phyloP scores from a whole-genome alignment of 352 stramenopile genomes.

The Globisporangium canariense region DNA sequence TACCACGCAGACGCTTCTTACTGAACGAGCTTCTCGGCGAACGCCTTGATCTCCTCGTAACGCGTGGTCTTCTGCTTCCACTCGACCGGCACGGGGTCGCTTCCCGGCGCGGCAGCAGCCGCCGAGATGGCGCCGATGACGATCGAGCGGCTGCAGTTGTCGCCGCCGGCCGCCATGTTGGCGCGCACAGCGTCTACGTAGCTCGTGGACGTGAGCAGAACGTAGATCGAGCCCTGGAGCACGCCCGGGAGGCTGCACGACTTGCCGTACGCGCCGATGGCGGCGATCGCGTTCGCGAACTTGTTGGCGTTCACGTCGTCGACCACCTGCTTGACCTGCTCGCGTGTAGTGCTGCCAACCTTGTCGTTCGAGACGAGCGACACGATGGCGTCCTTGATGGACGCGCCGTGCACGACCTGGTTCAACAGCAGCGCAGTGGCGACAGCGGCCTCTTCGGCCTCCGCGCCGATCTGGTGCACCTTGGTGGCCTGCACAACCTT shows the following conservation, averaged over 20 bases:
- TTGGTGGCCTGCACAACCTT: constrained; percentile 43
- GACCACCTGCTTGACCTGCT: constrained; percentile 40
- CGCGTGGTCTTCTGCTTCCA: constrained; percentile 55
- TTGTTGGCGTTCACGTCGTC: constrained; percentile 38
- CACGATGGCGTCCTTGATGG: constrained; percentile 35
- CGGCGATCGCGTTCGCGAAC: constrained; percentile 40
- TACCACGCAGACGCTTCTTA: constrained; percentile 2
- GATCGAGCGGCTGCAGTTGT: constrained; percentile 73
- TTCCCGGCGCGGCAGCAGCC: constrained; percentile 21
- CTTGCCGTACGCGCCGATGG: constrained; percentile 54
- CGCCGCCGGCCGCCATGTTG: constrained; percentile 57
- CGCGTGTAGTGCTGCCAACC: constrained; percentile 28
- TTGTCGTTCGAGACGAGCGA: constrained; percentile 34
- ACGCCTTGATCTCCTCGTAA: constrained; percentile 31
- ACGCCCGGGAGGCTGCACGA: constrained; percentile 50
- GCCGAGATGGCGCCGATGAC: constrained; percentile 52
- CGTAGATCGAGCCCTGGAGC: constrained; percentile 55
- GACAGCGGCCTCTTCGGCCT: constrained; percentile 49
- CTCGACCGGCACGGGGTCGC: constrained; percentile 28
- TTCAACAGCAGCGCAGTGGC: constrained; percentile 49
- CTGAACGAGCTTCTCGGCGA: constrained; percentile 39
- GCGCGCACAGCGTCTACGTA: constrained; percentile 47
- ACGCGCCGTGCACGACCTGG: constrained; percentile 35
- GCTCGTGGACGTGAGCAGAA: constrained; percentile 41
- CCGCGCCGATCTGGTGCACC: constrained; percentile 53